Evolutionary conservation across 352 stramenopile species (phyloP).

Genomic region (Phytophthora pinifolia): DNA sequence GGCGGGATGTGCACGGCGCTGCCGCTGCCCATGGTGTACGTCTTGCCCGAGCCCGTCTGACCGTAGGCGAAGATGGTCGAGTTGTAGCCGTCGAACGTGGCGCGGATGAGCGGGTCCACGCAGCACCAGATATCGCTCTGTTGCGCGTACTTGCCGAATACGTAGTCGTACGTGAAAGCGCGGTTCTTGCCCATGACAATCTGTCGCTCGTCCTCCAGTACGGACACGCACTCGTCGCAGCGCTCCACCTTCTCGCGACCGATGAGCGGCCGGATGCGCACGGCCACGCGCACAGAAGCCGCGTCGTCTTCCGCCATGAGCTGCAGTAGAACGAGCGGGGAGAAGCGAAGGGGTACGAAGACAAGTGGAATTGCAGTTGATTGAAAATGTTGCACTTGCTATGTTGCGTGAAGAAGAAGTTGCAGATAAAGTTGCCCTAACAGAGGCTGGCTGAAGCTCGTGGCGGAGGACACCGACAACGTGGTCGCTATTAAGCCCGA

Average conservation of each 20-base stretch:
- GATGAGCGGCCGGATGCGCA: conserved; percentile 86
- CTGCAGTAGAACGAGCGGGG: no score
- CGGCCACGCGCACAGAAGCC: conserved; percentile 75
- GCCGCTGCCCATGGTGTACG: conserved; percentile 88
- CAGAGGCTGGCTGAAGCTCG: no score
- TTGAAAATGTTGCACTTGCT: conserved; percentile 13
- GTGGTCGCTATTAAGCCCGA: no score
- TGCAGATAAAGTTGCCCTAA: conserved; percentile 1
- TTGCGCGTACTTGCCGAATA: conserved; percentile 82
- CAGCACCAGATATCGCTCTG: conserved; percentile 87
- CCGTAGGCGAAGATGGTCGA: conserved; percentile 90
- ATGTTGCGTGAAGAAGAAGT: conserved; percentile 8
- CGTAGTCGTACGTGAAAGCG: conserved; percentile 91
- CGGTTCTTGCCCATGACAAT: conserved; percentile 89
- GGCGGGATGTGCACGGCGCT: conserved; percentile 77
- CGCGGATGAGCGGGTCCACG: conserved; percentile 77
- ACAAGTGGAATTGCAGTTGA: conserved; percentile 9
- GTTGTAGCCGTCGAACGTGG: conserved; percentile 90
- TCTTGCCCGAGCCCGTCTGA: conserved; percentile 87
- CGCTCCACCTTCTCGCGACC: conserved; percentile 88
- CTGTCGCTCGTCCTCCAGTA: conserved; percentile 81
- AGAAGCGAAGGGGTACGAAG: not conserved
- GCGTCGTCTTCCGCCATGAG: conserved; percentile 50
- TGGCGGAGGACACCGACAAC: no score
- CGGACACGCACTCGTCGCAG: conserved; percentile 85